These are phyloP conservation scores for Cladosporium halotolerans DNA, from an alignment of 2,329 filamentous ascomycete species.

Conservation along the genomic window DNA sequence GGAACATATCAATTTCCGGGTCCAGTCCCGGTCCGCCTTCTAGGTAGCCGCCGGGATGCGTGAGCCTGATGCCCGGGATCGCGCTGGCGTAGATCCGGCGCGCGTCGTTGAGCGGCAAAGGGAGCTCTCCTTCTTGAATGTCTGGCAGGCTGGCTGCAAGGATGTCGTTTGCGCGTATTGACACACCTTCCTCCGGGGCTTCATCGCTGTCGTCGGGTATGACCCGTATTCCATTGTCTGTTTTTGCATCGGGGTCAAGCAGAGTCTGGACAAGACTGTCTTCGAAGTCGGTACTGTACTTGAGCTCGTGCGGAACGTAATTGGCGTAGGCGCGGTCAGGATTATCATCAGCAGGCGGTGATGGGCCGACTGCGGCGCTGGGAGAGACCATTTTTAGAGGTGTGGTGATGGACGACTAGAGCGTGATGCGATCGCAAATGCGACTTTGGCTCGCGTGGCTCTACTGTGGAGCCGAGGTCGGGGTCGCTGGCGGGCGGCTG, in stretches of 20 bases:
- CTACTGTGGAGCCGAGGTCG: background rate
- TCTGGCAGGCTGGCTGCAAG: slow-evolving; percentile 21
- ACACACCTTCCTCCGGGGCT: slow-evolving; percentile 21
- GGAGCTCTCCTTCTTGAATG: slow-evolving; percentile 31
- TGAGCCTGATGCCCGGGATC: slow-evolving; percentile 40
- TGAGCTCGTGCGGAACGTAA: slow-evolving; percentile 39
- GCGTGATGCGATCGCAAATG: background rate
- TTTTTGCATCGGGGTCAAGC: slow-evolving; percentile 25
- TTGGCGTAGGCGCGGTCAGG: slow-evolving; percentile 26
- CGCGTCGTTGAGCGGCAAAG: slow-evolving; percentile 37
- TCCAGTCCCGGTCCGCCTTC: slow-evolving; percentile 42
- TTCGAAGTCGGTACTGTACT: slow-evolving; percentile 41
- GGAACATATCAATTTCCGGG: slow-evolving; percentile 33
- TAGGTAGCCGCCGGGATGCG: slow-evolving; percentile 41
- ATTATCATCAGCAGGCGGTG: background rate
- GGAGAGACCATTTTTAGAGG: slow-evolving; percentile 3
- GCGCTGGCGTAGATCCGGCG: slow-evolving; percentile 38
- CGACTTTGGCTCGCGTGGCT: background rate
- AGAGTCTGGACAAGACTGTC: slow-evolving; percentile 37
- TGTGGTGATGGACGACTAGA: background rate
- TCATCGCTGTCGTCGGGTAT: slow-evolving; percentile 24
- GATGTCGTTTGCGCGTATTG: slow-evolving; percentile 25
- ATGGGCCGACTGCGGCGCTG: background rate
- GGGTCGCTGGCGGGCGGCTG: background rate
- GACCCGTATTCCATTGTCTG: slow-evolving; percentile 21